A percentile compares a stretch with the other conserved stretches of the same genome.
phyloP scores from a whole-genome alignment of 805 yeast genomes.

The Zygosaccharomyces rouxii region DNA sequence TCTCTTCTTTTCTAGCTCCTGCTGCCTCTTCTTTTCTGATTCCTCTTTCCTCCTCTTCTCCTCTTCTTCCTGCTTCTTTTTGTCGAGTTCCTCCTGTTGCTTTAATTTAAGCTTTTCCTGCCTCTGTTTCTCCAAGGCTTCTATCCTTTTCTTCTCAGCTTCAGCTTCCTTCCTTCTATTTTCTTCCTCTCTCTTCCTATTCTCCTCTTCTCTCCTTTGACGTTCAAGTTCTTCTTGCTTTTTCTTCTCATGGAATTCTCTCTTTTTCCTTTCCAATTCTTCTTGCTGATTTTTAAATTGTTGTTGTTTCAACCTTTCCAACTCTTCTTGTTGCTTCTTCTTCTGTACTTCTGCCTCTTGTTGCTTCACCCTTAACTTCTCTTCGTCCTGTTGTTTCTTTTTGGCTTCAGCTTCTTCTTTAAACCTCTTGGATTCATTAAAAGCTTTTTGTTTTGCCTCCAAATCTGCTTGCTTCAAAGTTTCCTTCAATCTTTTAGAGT shows the following conservation, averaged over 20 bases:
- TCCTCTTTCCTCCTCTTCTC: conserved; percentile 13
- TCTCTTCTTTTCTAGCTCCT: conserved; percentile 6
- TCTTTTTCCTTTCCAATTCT: conserved; percentile 1
- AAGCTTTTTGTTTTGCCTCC: conserved; percentile 12
- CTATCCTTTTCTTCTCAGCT: conserved; percentile 10
- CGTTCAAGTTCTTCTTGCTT: conserved; percentile 5
- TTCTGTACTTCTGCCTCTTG: background rate
- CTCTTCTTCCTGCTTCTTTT: conserved; percentile 11
- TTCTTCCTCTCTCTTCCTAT: conserved; percentile 3
- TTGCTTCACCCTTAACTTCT: conserved; percentile 11
- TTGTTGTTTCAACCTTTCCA: conserved; percentile 4
- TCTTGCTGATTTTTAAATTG: background rate
- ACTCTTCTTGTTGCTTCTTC: conserved; percentile 9
- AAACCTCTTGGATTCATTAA: conserved; percentile 14
- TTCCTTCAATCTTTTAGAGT: conserved; percentile 9
- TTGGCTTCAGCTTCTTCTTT: conserved; percentile 11
- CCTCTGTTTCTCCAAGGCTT: conserved; percentile 1
- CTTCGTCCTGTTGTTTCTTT: conserved; percentile 9
- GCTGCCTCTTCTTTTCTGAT: conserved; percentile 12
- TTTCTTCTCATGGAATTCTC: background rate
- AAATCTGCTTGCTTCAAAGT: conserved; percentile 13
- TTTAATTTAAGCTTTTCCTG: background rate
- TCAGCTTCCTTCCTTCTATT: conserved; percentile 3
- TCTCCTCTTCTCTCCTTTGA: conserved; percentile 14
- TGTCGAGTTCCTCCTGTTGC: conserved; percentile 10